phyloP scores from a whole-genome alignment of 108 stramenopile genomes.

The Nitzschia sp. region DNA sequence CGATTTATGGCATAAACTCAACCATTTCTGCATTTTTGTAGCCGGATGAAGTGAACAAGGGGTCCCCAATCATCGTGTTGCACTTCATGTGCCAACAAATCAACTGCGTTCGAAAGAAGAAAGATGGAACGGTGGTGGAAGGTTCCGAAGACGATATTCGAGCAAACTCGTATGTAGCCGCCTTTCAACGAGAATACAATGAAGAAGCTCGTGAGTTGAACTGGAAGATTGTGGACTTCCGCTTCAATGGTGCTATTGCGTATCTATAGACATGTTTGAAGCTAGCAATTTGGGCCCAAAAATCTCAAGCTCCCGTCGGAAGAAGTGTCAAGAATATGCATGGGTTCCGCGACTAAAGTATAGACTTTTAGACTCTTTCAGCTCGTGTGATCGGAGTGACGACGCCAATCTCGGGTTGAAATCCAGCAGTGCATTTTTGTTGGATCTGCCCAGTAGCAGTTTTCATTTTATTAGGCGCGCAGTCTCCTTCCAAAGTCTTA shows the following conservation, averaged over 20 bases:
- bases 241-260: slow-evolving; percentile 66
- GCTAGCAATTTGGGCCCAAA: too few relatives aligned
- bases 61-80: slow-evolving; percentile 89
- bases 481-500: too few relatives aligned
- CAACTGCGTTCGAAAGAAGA: slow-evolving; percentile 94
- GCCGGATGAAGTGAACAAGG: slow-evolving; percentile 81
- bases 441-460: too few relatives aligned
- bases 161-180: slow-evolving; percentile 95
- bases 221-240: slow-evolving; percentile 91
- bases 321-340: neutral
- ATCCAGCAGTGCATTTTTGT: too few relatives aligned
- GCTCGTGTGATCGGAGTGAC: too few relatives aligned
- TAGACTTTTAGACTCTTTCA: too few relatives aligned
- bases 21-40: slow-evolving; percentile 5
- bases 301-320: too few relatives aligned
- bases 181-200: slow-evolving; percentile 95
- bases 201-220: slow-evolving; percentile 88
- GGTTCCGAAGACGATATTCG: slow-evolving; percentile 89
- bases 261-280: slow-evolving; percentile 37
- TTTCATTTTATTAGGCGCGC: too few relatives aligned
- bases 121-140: slow-evolving; percentile 90
- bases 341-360: neutral
- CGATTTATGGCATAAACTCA: neutral
- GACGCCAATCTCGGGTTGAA: too few relatives aligned
- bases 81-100: slow-evolving; percentile 99